phyloP scores from a whole-genome alignment of 805 yeast species.

The Spathaspora hagerdaliae region DNA sequence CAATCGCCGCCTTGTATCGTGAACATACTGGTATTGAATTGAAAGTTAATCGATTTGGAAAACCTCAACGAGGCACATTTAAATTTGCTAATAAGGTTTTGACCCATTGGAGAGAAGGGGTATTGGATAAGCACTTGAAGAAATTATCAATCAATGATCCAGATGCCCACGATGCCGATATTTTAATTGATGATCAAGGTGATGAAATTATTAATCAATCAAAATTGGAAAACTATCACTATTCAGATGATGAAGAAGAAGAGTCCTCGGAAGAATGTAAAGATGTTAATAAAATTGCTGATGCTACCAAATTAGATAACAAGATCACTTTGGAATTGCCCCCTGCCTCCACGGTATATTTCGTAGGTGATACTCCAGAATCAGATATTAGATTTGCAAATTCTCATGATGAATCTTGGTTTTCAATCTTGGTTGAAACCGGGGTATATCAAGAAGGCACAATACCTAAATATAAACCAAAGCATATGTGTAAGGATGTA shows the following conservation, averaged over 20 bases:
- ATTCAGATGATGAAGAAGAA: slow-evolving; percentile 26
- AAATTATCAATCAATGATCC: slow-evolving; percentile 43
- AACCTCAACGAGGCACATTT: slow-evolving; percentile 86
- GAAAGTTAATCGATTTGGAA: slow-evolving; percentile 80
- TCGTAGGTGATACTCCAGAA: slow-evolving; percentile 89
- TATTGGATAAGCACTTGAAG: slow-evolving; percentile 69
- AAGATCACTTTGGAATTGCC: slow-evolving; percentile 57
- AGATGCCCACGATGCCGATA: slow-evolving; percentile 38
- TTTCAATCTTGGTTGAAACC: slow-evolving; percentile 78
- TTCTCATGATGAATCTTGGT: slow-evolving; percentile 82
- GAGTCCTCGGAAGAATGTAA: slow-evolving; percentile 4
- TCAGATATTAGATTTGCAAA: slow-evolving; percentile 85
- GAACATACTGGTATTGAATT: slow-evolving; percentile 82
- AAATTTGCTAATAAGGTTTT: slow-evolving; percentile 77
- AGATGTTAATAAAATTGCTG: slow-evolving; percentile 22
- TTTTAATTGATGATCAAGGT: slow-evolving; percentile 40
- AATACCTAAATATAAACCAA: slow-evolving; percentile 74
- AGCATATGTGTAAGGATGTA: slow-evolving; percentile 67
- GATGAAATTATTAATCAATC: slow-evolving; percentile 42
- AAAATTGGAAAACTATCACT: slow-evolving; percentile 34
- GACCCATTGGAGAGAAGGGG: slow-evolving; percentile 73
- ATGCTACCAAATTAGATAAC: slow-evolving; percentile 30
- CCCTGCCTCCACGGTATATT: slow-evolving; percentile 81
- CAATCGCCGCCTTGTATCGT: slow-evolving; percentile 78
- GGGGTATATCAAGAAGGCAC: slow-evolving; percentile 85